Base-by-base conservation (phyloP, 257 asterid species). In the Salvia miltiorrhiza region DNA sequence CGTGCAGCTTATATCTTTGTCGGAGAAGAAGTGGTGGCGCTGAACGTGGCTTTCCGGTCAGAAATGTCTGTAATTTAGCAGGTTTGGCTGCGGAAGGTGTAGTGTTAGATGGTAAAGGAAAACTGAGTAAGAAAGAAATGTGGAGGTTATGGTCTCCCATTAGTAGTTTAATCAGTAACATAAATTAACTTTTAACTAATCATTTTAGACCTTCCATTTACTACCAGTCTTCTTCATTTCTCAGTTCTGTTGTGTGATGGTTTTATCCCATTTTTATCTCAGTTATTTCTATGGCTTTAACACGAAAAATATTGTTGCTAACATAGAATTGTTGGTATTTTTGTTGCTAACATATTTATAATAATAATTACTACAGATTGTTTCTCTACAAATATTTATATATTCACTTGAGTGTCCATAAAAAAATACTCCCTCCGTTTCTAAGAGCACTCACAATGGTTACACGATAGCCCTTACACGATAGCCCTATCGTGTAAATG, bases 1-100 rank as follows among this genome's bases (percentile, higher is more conserved):
- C 39, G 65, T 75, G 81, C 95, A 90, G 95, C 95, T 90, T 30
- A 69, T 87, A 65, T 86, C 96, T 17, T 73, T 90, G 84, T 87
- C 93, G 4, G 89, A 84, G 83, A 83, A 76, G 76, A 85, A 82
- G 68, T 77, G 87, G 82, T 82, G 85, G 79, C 63, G 53, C 67
- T 80, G 71, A 80, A 56, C 32, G 33, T 5, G 76, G 23, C 19
- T 47, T n/a, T n/a, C n/a, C n/a, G n/a, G n/a, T n/a, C n/a, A 40
- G 28, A 63, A 40, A 33, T 76, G 64, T 70, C 65, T 45, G 33
- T 63, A 55, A 3, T 28, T 28, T 48, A 39, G 50, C 69, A 26
- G 73, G 10, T 67, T 37, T 32, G 48, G 16, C 54, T 16, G 43
- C 64, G 19, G 49, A 57, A 33, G 73, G 62, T 35, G 57, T 41